Conservation (phyloP, 2,329 filamentous ascomycete species). For the Nigrospora osmanthi region DNA sequence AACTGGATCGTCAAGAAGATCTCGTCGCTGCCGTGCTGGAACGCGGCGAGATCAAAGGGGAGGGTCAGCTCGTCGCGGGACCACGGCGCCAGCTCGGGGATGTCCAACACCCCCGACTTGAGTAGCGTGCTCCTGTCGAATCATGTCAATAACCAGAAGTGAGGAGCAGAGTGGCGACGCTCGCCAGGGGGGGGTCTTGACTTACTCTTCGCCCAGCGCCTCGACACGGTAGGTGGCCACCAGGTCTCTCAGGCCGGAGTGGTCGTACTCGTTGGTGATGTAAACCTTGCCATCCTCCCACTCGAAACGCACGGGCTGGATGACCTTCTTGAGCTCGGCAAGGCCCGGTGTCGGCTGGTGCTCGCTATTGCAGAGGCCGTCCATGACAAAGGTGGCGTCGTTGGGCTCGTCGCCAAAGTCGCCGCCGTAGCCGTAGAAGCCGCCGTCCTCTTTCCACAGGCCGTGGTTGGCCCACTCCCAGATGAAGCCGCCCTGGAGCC, state of each 20-base stretch:
- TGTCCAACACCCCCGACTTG: slow-evolving; percentile 25
- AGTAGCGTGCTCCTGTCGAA: slow-evolving; percentile 15
- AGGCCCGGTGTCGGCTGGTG: slow-evolving; percentile 51
- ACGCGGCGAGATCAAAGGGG: slow-evolving; percentile 16
- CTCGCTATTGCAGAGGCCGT: slow-evolving; percentile 44
- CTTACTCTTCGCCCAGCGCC: slow-evolving; percentile 30
- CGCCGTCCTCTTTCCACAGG: slow-evolving; percentile 35
- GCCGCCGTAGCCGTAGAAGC: slow-evolving; percentile 47
- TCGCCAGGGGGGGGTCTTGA: slow-evolving; percentile 3
- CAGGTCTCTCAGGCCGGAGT: slow-evolving; percentile 33
- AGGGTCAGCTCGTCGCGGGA: slow-evolving; percentile 24
- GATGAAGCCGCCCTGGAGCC: slow-evolving; percentile 59
- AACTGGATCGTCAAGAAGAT: slow-evolving; percentile 38
- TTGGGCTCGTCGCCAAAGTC: slow-evolving; percentile 54
- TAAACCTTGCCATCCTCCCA: slow-evolving; percentile 25
- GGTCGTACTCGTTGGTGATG: slow-evolving; percentile 43
- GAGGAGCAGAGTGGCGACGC: not conserved
- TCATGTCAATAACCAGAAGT: not conserved
- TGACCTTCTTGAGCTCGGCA: slow-evolving; percentile 48
- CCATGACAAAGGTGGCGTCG: slow-evolving; percentile 55
- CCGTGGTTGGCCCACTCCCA: slow-evolving; percentile 63
- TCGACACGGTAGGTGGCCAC: slow-evolving; percentile 35
- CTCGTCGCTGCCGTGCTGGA: slow-evolving; percentile 23
- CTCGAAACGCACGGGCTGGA: slow-evolving; percentile 42
- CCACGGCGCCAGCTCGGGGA: slow-evolving; percentile 33